These are phyloP conservation scores for Vaccinium darrowii DNA, from an alignment of 148 eudicot genomes.

Conservation along the genomic window DNA sequence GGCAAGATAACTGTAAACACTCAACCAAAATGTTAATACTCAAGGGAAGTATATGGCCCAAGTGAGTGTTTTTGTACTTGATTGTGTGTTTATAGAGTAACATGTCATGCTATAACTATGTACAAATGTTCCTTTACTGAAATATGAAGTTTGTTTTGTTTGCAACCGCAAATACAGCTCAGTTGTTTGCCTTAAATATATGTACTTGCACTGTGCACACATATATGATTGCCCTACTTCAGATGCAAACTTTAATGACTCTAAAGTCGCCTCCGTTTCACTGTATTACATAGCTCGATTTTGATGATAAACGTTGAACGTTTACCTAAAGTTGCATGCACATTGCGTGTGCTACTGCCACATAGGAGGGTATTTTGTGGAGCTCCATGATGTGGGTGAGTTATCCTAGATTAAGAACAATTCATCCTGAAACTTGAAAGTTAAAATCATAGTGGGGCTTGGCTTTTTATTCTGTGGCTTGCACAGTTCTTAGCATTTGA, in stretches of 20 bases:
- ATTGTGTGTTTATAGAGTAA: not conserved
- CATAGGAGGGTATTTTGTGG: not conserved
- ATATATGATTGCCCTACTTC: not conserved
- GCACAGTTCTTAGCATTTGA: not conserved
- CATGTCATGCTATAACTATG: not conserved
- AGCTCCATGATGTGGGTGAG: not conserved
- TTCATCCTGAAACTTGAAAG: not conserved
- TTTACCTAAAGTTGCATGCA: constrained; percentile 2
- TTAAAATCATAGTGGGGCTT: not conserved
- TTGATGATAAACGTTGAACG: not conserved
- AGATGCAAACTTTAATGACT: not conserved
- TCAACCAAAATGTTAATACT: not conserved
- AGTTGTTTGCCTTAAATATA: not conserved
- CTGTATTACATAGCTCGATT: not conserved
- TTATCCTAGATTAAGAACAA: not conserved
- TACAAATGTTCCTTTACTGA: not conserved
- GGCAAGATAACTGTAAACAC: not conserved
- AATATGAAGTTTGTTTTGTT: not conserved
- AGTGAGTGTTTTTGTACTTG: not conserved
- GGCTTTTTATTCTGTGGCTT: not conserved
- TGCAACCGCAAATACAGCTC: not conserved
- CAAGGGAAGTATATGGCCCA: not conserved
- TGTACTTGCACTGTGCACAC: not conserved
- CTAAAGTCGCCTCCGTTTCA: not conserved
- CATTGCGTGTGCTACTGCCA: not conserved